Base-by-base conservation (phyloP, 2,329 filamentous ascomycete genomes). In the Fonsecaea monophora region DNA sequence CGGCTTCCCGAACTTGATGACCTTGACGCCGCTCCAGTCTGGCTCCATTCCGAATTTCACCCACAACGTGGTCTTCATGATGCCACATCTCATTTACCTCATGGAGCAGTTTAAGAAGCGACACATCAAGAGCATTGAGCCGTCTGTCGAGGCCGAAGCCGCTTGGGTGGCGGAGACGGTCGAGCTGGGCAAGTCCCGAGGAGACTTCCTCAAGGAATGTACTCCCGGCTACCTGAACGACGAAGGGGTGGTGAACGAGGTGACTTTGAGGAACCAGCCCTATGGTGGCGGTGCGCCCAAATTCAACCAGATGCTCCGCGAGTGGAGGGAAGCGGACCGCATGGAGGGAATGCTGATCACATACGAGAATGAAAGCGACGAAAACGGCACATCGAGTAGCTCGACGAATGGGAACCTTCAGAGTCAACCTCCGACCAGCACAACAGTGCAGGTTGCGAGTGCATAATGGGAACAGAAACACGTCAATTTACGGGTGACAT, bases 141-240 rank as follows among this genome's bases (percentile, higher is more conserved):
- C 66, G 6, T 63, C 62, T 30, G 40, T 53, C 12, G 53, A 68
- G n/a, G 62, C 65, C 4, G 65, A 68, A 30, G 53, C 68, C 1
- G 55, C 55, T 12, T 70, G 68, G 68, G 62, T 62, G 9, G 13
- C 64, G 15, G 66, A 58, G 1, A 66, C 68, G n/a, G 42, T 66
- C 5, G 45, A 56, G 7, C 21, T 70, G 25, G 54, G 12, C 7
- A 55, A 58, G 15, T 25, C 61, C n/a, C 25, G 62, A 32, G 6
- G 30, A 10, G 30, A 37, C 9, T 70, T 68, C 59, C 18, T 62
- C 10, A 42, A 50, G 15, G 65, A 66, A 38, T 70, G 68, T 59
- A 70, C 68, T 4, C 68, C 68, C 1, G 62, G 68, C 3, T 69
- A 67, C 38, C 68, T 62, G 48, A 69, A 67, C 30, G 60, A 69